A percentile compares a stretch with the other conserved stretches of the same genome.
phyloP scores from a whole-genome alignment of 306 rosid genomes.

The Cucumis sativus region DNA sequence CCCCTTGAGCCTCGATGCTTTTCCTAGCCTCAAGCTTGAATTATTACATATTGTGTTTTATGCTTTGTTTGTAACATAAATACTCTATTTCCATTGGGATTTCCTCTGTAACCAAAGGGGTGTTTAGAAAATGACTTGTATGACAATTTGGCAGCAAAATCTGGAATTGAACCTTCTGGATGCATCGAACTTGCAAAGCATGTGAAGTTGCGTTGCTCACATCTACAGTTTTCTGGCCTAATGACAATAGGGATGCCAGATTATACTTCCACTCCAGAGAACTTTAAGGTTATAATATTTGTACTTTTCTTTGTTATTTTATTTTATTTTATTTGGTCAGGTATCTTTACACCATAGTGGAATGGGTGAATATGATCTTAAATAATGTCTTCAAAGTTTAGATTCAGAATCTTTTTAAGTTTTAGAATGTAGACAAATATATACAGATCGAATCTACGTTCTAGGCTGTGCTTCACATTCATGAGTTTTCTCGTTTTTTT shows the following conservation, averaged over 20 bases:
- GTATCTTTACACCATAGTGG: neutral
- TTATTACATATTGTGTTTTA: neutral
- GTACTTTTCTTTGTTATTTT: too few species aligned
- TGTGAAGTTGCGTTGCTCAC: conserved; percentile 29
- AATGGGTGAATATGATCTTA: neutral
- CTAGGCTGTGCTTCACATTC: neutral
- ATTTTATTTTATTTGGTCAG: neutral
- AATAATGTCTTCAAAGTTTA: neutral
- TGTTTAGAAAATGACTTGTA: neutral
- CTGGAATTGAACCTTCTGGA: conserved; percentile 32
- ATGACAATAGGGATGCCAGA: conserved; percentile 55
- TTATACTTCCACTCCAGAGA: conserved; percentile 36
- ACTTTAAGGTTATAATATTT: conserved; percentile 26
- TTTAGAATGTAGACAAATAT: too few species aligned
- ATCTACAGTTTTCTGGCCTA: conserved; percentile 36
- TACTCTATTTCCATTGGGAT: neutral
- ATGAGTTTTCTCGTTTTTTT: neutral
- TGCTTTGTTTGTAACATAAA: neutral
- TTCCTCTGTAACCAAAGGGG: neutral
- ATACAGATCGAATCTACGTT: neutral
- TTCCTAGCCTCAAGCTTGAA: neutral
- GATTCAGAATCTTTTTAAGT: neutral
- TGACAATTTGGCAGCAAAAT: conserved; percentile 29
- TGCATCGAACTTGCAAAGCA: conserved; percentile 34
- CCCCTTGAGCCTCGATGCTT: neutral